Base-by-base conservation (phyloP, 148 eudicot species). In the Chenopodium berlandieri region DNA sequence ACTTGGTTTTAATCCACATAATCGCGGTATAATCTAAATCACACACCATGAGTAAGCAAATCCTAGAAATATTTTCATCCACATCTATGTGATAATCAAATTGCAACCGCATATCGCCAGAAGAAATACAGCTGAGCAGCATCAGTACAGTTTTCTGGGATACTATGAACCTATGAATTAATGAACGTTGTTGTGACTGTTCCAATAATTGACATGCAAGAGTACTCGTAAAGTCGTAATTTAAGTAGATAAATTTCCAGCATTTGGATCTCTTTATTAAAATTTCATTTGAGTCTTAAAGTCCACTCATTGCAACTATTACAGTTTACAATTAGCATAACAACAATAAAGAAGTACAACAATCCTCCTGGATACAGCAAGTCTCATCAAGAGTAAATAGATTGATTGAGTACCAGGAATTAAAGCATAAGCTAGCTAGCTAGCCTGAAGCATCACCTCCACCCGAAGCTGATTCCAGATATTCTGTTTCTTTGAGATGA, bases 381-480 rank as follows among this genome's bases (percentile, higher is more conserved):
- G 19, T n/a, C 3, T 1, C 58, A 62, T 47, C 58, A 73, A 23
- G 31, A 73, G 58, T 19, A 52, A 52, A 11, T 52, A 20, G 20
- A 72, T 3, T 3, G 2, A 56, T 12, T 7, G 20, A 72, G 48
- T 5, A 2, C 48, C 25, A n/a, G 69, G 34, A 37, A 34, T 25
- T 6, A 63, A 22, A 34, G 34, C 60, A 73, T 13, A 23, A 17
- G 62, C 62, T 54, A 4, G 44, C 44, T 47, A 75, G 73, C 75
- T 89, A 90, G 69, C 89, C 88, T 14, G 95, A 91, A 72, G 79
- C 82, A 48, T 78, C 75, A 76, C 89, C 90, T 34, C 92, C 97
- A 76, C 97, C 98, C 80, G 90, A 93, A 62, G 90, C 92, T 0
- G 93, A 90, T 74, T 89, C 77, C 56, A 90, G 78, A 82, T 87